phyloP scores from a whole-genome alignment of 768 basidiomycete genomes.

The Trametes punicea region DNA sequence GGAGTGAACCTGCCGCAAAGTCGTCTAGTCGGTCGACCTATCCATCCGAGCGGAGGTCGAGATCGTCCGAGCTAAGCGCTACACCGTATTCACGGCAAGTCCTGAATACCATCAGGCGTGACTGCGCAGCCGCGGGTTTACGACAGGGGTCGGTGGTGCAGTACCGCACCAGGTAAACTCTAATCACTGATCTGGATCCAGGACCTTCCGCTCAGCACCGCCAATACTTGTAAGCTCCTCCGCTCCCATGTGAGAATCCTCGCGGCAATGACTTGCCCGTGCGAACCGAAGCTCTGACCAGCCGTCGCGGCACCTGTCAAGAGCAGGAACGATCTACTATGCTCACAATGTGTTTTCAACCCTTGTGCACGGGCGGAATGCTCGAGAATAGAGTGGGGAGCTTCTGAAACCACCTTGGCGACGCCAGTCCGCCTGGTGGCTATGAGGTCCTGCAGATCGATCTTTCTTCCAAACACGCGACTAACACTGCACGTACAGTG shows the following conservation, averaged over 20 bases:
- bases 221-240: too few species aligned
- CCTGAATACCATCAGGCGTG: background rate
- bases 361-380: background rate
- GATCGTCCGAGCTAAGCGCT: too few species aligned
- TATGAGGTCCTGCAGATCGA: slow-evolving; percentile 1
- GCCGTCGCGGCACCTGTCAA: too few species aligned
- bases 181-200: background rate
- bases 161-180: background rate
- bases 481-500: background rate
- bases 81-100: too few species aligned
- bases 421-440: background rate
- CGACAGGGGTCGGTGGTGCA: background rate
- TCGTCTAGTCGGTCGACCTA: too few species aligned
- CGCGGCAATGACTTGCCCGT: too few species aligned
- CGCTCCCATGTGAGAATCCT: too few species aligned
- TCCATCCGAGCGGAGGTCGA: background rate
- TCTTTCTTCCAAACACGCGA: background rate
- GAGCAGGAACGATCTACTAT: too few species aligned
- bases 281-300: background rate
- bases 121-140: slow-evolving; percentile 7
- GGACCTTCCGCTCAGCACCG: too few species aligned
- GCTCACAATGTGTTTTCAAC: too few species aligned
- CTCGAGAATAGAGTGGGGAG: background rate
- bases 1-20: too few species aligned
- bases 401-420: background rate